Base-by-base conservation (phyloP, 805 yeast genomes). In the Teunomyces cretensis region DNA sequence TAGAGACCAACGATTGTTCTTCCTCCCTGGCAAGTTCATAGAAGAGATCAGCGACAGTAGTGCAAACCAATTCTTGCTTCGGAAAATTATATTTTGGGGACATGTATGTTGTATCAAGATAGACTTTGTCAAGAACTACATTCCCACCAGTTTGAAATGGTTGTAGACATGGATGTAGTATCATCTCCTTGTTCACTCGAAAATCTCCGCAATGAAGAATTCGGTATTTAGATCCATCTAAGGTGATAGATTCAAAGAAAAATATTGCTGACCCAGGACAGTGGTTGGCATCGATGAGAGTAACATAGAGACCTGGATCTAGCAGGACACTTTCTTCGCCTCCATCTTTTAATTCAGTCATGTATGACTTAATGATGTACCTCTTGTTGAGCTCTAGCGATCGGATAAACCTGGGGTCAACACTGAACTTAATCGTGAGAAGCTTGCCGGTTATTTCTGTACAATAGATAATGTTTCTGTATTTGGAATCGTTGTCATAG, bases 241-340 rank as follows among this genome's bases (percentile, higher is more conserved):
- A 38, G 0, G 67, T 52, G 14, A 60, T 61, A 3, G 75, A 64
- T 54, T 83, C 84, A 55, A 88, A 86, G 9, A 90, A 64, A 48
- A 91, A 86, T 0, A 94, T 78, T 0, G 81, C 88, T 2, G 97
- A 88, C 1, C 99, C 99, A 1, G 99, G 99, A 64, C 99, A 94
- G 65, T 94, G 99, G 55, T 94, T 92, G 0, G 98, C 99, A 53
- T 88, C 90, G 5, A 85, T 64, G 9, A 83, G 70, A 0, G 82
- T 77, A 0, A 89, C 90, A 30, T 71, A 72, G 0, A 72, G 53
- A 1, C 74, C 74, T 0, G 73, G 67, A 1, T 39, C 38, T n/a
- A 24, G 45, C 8, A 37, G 50, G 1, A 31, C 36, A 7, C 48
- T 36, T 13, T 49, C 47, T 14, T 35, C 35, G 3, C 59, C 65